phyloP scores from a whole-genome alignment of 2,329 filamentous ascomycete genomes.

The Colletotrichum lini region DNA sequence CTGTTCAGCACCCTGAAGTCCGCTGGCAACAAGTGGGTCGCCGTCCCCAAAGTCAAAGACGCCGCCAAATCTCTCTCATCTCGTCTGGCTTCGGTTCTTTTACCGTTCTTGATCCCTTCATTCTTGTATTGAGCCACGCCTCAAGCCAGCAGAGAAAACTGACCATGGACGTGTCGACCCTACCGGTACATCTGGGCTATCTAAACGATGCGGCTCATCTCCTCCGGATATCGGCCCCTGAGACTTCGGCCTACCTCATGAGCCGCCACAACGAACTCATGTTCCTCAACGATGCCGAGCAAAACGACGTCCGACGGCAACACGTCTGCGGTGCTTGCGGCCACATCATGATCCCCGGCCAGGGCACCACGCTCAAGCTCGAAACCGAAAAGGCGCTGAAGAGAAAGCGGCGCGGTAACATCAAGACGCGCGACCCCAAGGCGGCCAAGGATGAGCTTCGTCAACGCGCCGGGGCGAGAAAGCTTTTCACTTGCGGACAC shows the following conservation, averaged over 20 bases:
- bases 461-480: constrained; percentile 29
- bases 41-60: constrained; percentile 1
- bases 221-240: constrained; percentile 65
- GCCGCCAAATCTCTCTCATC: neutral
- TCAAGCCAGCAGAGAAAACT: too few species aligned
- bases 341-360: constrained; percentile 70
- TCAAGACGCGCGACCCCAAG: constrained; percentile 9
- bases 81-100: constrained; percentile 1
- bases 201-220: constrained; percentile 74
- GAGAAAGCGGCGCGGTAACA: constrained; percentile 51
- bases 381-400: constrained; percentile 61
- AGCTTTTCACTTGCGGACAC: constrained; percentile 37
- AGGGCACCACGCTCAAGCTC: constrained; percentile 58
- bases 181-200: constrained; percentile 53
- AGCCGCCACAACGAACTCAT: constrained; percentile 65
- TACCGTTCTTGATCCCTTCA: neutral
- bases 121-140: neutral
- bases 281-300: constrained; percentile 60
- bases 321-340: constrained; percentile 73
- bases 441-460: constrained; percentile 3
- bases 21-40: constrained; percentile 27
- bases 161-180: constrained; percentile 23
- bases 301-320: constrained; percentile 65
- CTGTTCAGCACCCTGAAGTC: constrained; percentile 25
- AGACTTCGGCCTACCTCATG: constrained; percentile 73